Evolutionary conservation across 2,329 filamentous ascomycete genomes (phyloP), one percentile per base, ranked within the genome.

Genomic region (Talaromyces sp.): DNA sequence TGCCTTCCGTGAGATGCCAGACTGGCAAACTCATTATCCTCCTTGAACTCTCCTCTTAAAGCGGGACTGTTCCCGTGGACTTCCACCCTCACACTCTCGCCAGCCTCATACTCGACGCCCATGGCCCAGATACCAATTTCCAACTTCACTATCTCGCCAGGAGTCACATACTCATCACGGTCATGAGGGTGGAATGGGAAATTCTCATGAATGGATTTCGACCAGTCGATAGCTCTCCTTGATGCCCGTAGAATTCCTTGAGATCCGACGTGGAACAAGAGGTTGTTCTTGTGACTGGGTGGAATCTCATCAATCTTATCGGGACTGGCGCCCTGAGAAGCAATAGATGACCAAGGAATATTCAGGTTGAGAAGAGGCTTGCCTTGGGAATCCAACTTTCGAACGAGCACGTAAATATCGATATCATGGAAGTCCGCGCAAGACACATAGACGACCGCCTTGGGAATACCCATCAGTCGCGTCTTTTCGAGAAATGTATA

Each of bases 111-210:
- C 45, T 79, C 74, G 3, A 81, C 74, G 0, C 80, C 80, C 68
- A 77, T 74, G 0, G 78, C 73, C 80, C 79, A 83, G 17, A 83
- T 78, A 2, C 78, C 78, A 62, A 83, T 82, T 52, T 82, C 76
- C 7, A 83, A 68, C 68, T 77, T 75, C 1, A 82, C 78, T 22
- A 82, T 70, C 6, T 77, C 69, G 0, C 80, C 81, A 0, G 73
- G 74, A 2, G 71, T 61, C 1, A 82, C 71, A 67, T 81, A 80
- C 52, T 79, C 73, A 50, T 79, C 73, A 35, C 70, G 68, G 37
- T 77, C 73, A 64, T 82, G 78, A 1, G 79, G 73, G 60, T 80
- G 74, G 62, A 73, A 72, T 1, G 67, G 73, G 50, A 67, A 72
- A 25, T 74, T 68, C 0, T 66, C 67, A n/a, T 75, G 72, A 15